Percentiles rank a stretch among this genome's conserved stretches.
Conservation (phyloP, 768 basidiomycete genomes). For the Mrakia frigida region DNA sequence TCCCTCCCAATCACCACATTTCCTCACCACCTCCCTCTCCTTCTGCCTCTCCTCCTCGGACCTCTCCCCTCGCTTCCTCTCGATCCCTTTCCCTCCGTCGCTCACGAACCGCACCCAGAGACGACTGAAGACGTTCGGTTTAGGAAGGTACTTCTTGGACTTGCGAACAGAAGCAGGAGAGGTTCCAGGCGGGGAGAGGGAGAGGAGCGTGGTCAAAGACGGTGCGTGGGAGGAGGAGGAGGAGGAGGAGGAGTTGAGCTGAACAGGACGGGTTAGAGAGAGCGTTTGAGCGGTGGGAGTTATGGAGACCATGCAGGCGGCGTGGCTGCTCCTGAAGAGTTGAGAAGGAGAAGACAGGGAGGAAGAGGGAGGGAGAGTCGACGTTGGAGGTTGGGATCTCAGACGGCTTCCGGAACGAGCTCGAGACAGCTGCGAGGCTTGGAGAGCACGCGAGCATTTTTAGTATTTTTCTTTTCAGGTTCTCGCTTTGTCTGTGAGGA, state of each 20-base stretch:
- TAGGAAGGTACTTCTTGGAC: slow-evolving; percentile 21
- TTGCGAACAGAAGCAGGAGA: slow-evolving; percentile 12
- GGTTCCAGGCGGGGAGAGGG: neutral
- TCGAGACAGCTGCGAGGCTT: neutral
- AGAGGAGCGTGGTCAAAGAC: slow-evolving; percentile 11
- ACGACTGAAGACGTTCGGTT: neutral
- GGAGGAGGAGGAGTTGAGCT: neutral
- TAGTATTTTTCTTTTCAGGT: neutral
- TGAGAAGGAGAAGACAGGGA: neutral
- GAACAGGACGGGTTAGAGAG: neutral
- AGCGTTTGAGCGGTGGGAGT: neutral
- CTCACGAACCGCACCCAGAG: slow-evolving; percentile 16
- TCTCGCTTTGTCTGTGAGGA: too few species aligned
- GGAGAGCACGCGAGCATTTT: neutral
- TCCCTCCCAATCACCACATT: slow-evolving; percentile 21
- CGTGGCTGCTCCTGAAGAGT: neutral
- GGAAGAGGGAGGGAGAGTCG: neutral
- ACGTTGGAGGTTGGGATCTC: neutral
- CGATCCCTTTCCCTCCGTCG: slow-evolving; percentile 27
- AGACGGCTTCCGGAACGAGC: neutral
- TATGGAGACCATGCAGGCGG: neutral
- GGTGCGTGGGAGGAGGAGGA: neutral
- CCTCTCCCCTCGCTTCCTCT: slow-evolving; percentile 17
- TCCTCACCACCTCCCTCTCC: slow-evolving; percentile 19
- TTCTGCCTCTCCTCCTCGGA: neutral